Evolutionary conservation across 75 land plant genomes (phyloP).

Genomic region (Sequoia sempervirens): DNA sequence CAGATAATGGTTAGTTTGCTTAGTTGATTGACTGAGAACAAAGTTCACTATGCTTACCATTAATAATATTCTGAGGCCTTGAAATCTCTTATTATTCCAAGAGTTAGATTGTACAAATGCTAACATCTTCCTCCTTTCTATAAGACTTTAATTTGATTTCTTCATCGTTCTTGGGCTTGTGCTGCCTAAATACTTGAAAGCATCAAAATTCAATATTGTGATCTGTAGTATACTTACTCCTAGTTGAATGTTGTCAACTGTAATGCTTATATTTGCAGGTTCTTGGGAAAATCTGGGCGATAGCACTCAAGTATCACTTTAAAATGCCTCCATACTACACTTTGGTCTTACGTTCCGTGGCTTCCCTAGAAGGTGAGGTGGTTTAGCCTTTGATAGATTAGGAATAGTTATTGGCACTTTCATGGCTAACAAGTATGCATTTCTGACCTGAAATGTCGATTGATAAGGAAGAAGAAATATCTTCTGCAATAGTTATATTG

Average conservation of each 20-base stretch:
- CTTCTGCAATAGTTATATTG: neutral
- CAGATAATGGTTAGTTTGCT: neutral
- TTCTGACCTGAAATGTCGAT: neutral
- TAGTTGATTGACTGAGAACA: neutral
- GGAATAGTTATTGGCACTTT: neutral
- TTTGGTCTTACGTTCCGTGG: slow-evolving; percentile 83
- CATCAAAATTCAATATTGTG: neutral
- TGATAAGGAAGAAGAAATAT: neutral
- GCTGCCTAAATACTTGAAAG: neutral
- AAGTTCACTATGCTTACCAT: neutral
- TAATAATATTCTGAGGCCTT: neutral
- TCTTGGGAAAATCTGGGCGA: slow-evolving; percentile 62
- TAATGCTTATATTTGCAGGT: slow-evolving; percentile 43
- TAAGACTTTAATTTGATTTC: neutral
- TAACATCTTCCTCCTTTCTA: neutral
- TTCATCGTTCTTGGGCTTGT: neutral
- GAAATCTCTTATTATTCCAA: neutral
- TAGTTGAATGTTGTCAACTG: neutral
- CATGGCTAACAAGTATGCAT: neutral
- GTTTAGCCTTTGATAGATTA: neutral
- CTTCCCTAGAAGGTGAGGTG: slow-evolving; percentile 78
- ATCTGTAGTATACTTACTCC: neutral
- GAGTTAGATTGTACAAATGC: neutral
- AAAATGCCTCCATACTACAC: slow-evolving; percentile 90
- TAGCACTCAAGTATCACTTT: slow-evolving; percentile 84